Base-by-base conservation (phyloP, 148 eudicot genomes). In the Cornus suecica region DNA sequence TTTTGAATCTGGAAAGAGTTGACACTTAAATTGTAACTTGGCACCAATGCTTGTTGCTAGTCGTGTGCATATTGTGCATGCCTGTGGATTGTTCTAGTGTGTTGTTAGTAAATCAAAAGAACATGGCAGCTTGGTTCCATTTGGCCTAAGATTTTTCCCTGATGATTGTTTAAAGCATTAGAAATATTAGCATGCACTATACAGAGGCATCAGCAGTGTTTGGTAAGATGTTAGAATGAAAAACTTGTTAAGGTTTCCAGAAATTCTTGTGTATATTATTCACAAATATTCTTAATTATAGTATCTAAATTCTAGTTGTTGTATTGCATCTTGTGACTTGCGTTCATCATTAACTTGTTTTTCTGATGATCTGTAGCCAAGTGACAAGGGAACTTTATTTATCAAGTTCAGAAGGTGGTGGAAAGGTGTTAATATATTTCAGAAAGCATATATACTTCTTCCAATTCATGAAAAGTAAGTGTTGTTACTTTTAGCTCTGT, bases 391-490 rank as follows among this genome's bases (percentile, higher is more conserved):
- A 85, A 77, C 81, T 62, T 81, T 83, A 70, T 95, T 91, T 79
- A 68, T 60, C 79, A 95, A 85, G 89, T 85, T 95, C 72, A 86
- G 98, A 77, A 91, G 97, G 84, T 95, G 99, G 97, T 95, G 99
- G 99, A 95, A 85, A 87, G 93, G 97, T 78, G 93, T 91, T 71
- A 83, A 86, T 82, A 84, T 95, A 79, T 93, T 95, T 86, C 88
- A 95, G 75, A 95, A 95, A 87, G 86, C 97, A 51, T 93, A 93
- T 82, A 88, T 95, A 77, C 82, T 95, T 81, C 88, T 95, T 58
- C 99, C 99, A 54, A 80, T 95, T 77, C 89, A 95, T 82, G 92
- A 95, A 68, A 77, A 76, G 99, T 91, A 93, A 91, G 97, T 58
- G 20, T 22, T 52, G 63, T 2, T 71, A 23, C n/a, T 27, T 24